Evolutionary conservation across 2,329 filamentous ascomycete species (phyloP).

Genomic region (Scytalidium lignicola): DNA sequence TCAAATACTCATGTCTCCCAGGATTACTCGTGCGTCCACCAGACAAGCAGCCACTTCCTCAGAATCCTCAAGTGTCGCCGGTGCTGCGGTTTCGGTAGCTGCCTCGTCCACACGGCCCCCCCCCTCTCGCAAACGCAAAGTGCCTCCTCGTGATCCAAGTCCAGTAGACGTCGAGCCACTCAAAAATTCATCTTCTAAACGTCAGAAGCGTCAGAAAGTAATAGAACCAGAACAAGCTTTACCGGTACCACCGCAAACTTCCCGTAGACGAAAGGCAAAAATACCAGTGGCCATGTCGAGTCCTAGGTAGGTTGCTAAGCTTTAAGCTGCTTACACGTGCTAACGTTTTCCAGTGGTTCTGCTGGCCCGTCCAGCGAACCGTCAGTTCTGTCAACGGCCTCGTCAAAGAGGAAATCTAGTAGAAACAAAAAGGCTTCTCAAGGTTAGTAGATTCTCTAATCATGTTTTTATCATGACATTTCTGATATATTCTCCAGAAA

Average conservation of each 20-base stretch:
- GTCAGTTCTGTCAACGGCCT: conserved; percentile 49
- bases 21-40: conserved; percentile 92
- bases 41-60: conserved; percentile 68
- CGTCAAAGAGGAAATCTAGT: conserved; percentile 67
- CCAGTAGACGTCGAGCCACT: conserved; percentile 32
- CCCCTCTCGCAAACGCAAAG: conserved; percentile 72
- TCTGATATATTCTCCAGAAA: conserved; percentile 26
- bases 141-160: conserved; percentile 47
- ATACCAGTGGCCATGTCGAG: conserved; percentile 64
- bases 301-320: conserved; percentile 51
- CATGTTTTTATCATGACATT: conserved; percentile 10
- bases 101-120: conserved; percentile 38
- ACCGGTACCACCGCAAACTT: conserved; percentile 33
- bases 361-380: conserved; percentile 57
- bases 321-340: conserved; percentile 10
- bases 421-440: conserved; percentile 62
- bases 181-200: conserved; percentile 43
- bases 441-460: conserved; percentile 40
- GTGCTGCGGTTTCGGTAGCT: conserved; percentile 30
- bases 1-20: conserved; percentile 81
- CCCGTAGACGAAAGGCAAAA: conserved; percentile 57
- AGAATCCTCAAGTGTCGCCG: conserved; percentile 26
- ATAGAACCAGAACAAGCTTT: conserved; percentile 39
- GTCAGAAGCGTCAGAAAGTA: conserved; percentile 68
- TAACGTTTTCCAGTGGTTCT: conserved; percentile 47